phyloP scores from a whole-genome alignment of 208 protist species.

The Trypanosoma conorhini region DNA sequence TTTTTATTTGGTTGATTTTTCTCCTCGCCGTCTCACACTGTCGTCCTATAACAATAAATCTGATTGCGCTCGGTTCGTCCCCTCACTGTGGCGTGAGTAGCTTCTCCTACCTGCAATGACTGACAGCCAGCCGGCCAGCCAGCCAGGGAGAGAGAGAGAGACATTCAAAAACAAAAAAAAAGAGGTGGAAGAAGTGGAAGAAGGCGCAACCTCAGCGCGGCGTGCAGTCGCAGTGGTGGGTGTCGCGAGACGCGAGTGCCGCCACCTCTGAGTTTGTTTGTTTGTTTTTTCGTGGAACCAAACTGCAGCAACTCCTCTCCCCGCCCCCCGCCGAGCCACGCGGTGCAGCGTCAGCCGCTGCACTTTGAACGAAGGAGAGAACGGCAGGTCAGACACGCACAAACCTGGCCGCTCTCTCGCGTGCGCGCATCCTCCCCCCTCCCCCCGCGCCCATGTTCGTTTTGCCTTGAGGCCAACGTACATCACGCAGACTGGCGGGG shows the following conservation, averaged over 20 bases:
- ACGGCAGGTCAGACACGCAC: neutral
- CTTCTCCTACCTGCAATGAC: neutral
- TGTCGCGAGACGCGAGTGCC: too few species aligned
- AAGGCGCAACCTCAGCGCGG: too few species aligned
- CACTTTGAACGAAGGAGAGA: neutral
- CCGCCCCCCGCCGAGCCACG: too few species aligned
- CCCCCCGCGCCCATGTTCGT: neutral
- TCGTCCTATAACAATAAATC: slow-evolving; percentile 1
- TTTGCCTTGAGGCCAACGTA: neutral
- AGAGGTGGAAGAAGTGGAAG: neutral
- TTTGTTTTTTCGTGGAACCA: too few species aligned
- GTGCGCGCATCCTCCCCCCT: neutral
- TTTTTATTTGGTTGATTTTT: neutral
- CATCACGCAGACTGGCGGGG: neutral
- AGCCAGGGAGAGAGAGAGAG: neutral
- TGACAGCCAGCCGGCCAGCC: too few species aligned
- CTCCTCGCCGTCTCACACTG: neutral
- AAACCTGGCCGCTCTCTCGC: neutral
- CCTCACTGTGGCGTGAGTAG: neutral
- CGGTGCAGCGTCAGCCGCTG: too few species aligned
- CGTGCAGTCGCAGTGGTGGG: too few species aligned
- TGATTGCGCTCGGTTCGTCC: neutral
- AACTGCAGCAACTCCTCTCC: neutral
- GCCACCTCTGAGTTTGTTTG: too few species aligned
- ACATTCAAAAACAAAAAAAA: neutral